phyloP scores from a whole-genome alignment of 129 eudicot species.

The Tanacetum coccineum region DNA sequence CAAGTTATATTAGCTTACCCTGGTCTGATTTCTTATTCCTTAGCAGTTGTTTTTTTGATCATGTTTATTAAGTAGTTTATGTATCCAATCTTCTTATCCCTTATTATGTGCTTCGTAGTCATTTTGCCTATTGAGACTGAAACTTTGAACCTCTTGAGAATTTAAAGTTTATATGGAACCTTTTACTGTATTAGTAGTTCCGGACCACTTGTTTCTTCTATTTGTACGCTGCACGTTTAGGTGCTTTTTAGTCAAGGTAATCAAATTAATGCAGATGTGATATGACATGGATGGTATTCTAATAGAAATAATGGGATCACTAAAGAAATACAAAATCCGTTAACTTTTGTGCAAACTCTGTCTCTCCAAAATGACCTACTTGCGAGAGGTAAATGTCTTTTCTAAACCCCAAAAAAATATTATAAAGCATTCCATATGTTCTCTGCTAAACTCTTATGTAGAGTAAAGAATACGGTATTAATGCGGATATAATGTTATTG shows the following conservation, averaged over 20 bases:
- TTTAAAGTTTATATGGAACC: background rate
- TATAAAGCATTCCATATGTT: background rate
- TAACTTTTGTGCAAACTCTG: too few species aligned
- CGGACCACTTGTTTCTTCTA: background rate
- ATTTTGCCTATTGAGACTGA: constrained; percentile 11
- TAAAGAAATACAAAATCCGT: too few species aligned
- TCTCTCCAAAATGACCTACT: too few species aligned
- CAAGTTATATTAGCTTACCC: constrained; percentile 92
- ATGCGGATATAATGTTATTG: too few species aligned
- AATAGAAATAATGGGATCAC: too few species aligned
- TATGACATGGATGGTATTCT: too few species aligned
- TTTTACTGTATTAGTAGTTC: background rate
- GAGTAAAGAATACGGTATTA: too few species aligned
- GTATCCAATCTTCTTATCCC: constrained; percentile 5
- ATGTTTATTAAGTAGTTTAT: background rate
- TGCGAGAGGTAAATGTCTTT: too few species aligned
- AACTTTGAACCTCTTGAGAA: constrained; percentile 17
- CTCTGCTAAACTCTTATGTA: too few species aligned
- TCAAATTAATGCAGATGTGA: too few species aligned
- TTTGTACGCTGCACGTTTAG: background rate
- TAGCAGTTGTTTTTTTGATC: background rate
- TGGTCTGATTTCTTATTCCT: constrained; percentile 49
- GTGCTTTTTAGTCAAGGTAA: too few species aligned
- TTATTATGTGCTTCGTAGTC: background rate
- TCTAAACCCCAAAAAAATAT: background rate